Evolutionary conservation across 129 eudicot genomes (phyloP), one percentile per base, ranked within the genome.

Genomic region (Solidago caesia): DNA sequence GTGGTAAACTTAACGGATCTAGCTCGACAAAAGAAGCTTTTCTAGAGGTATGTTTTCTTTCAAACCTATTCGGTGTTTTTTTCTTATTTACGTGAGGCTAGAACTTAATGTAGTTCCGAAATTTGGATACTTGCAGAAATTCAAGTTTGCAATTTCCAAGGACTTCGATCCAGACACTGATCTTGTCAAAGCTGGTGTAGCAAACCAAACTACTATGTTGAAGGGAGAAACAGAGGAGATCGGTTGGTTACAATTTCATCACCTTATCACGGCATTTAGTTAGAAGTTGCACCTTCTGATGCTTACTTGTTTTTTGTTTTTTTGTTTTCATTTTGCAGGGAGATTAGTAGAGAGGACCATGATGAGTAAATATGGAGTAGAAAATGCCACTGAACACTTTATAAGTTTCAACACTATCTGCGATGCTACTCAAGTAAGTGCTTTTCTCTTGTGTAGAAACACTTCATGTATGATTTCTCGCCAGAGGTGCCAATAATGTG

Each of bases 151-250:
- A 15, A 66, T 88, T 71, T 92, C 98, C 14, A 46, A 81, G 60
- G 96, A 83, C 7, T 92, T 92, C 79, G 89, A 92, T 90, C 98
- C 98, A 47, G 98, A 92, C 78, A 81, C 8, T 15, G 98, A 92
- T 82, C 88, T 92, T 46, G 77, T 67, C 6, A 90, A 85, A 86
- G 75, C 87, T 75, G 97, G 97, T 14, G 90, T 91, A 59, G 97
- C 96, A 49, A 91, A 91, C 82, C 97, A 92, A 80, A 92, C 96
- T 49, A 92, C 97, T 39, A 92, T 92, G 97, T 86, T 89, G 8
- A 92, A 92, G 79, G 97, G 97, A 77, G 97, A 92, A 80, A 92
- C 97, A 6, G 97, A 92, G 74, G 96, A 92, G 61, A 92, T 89
- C 70, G 96, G 95, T 88, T 16, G 62, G 91, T 70, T 53, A 25